Base-by-base conservation (phyloP, 1,284 basidiomycete species). In the Apiotrichum veenhuisii region DNA sequence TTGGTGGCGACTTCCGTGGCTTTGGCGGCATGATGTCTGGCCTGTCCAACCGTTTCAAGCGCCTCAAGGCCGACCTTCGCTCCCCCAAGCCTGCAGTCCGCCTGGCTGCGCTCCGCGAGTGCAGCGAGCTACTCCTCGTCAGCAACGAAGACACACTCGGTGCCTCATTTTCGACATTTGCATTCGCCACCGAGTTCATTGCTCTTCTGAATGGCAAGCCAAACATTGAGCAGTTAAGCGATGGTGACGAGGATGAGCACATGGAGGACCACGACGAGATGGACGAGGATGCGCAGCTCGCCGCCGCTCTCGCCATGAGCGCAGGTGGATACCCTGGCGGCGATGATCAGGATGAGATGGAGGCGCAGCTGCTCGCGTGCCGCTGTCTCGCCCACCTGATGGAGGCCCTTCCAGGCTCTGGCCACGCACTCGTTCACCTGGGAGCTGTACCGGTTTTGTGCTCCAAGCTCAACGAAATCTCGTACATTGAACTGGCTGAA, bases 111-210 rank as follows among this genome's bases (percentile, higher is more conserved):
- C 80, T 99, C 17, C 92, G 97, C 71, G 95, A 98, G 71, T 84
- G 97, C 54, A 92, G 89, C 72, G 96, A 98, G 73, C 76, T 97
- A 44, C 85, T 98, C 55, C 91, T 91, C 62, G 94, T 98, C 77
- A 92, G 91, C 76, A 98, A 92, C 9, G 95, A 98, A 77, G 96
- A 98, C 74, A 97, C 92, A 1, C 81, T 99, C 42, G 89, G 91
- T 17, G 93, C 92, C 44, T 45, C 69, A 1, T 95, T 98, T 79
- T 91, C 90, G 63, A 87, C 93, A 27, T 91, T 95, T 68, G 84
- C 87, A 17, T 98, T 93, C 72, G 91, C 95, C 42, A 85, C 87
- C 65, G 96, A 98, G 76, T 84, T 98, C 45, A 87, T 99, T 62
- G 86, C 86, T 70, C 92, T 97, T 63, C 81, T 99, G 46, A 89